A percentile compares a stretch with the other conserved stretches of the same genome.
Evolutionary conservation across 2,329 filamentous ascomycete genomes (phyloP).

Genomic region (Acrocalymma vagum): DNA sequence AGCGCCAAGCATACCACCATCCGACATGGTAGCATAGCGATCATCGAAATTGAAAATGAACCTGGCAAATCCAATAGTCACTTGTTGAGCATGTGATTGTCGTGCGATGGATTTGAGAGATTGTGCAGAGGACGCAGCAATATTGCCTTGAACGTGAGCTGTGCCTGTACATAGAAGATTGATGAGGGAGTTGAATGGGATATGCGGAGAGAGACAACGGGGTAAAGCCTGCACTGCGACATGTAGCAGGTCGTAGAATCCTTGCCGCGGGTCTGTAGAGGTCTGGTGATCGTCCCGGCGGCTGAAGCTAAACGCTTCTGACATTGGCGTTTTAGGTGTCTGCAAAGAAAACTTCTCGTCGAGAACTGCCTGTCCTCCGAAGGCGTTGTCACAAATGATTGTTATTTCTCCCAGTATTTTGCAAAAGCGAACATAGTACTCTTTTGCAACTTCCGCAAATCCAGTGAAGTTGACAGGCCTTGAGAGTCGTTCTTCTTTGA

Average conservation of each 20-base stretch:
- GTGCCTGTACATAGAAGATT: slow-evolving; percentile 96
- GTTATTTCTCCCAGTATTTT: slow-evolving; percentile 96
- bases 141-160: slow-evolving; percentile 91
- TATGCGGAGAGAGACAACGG: slow-evolving; percentile 88
- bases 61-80: slow-evolving; percentile 93
- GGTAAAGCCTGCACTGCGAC: slow-evolving; percentile 95
- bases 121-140: slow-evolving; percentile 89
- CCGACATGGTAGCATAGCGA: slow-evolving; percentile 95
- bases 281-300: slow-evolving; percentile 80
- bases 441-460: slow-evolving; percentile 78
- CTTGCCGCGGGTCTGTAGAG: slow-evolving; percentile 84
- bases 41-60: slow-evolving; percentile 99
- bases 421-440: slow-evolving; percentile 91
- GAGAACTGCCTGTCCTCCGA: slow-evolving; percentile 92
- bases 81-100: slow-evolving; percentile 91
- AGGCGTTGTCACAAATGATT: slow-evolving; percentile 94
- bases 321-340: slow-evolving; percentile 91
- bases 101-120: slow-evolving; percentile 95
- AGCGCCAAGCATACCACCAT: slow-evolving; percentile 93
- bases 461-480: slow-evolving; percentile 66
- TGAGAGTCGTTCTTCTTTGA: slow-evolving; percentile 72
- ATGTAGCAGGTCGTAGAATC: slow-evolving; percentile 94
- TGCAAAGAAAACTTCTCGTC: slow-evolving; percentile 93
- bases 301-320: slow-evolving; percentile 91
- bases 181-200: slow-evolving; percentile 91